phyloP scores from a whole-genome alignment of 306 rosid species.

The Begonia fuchsioides region DNA sequence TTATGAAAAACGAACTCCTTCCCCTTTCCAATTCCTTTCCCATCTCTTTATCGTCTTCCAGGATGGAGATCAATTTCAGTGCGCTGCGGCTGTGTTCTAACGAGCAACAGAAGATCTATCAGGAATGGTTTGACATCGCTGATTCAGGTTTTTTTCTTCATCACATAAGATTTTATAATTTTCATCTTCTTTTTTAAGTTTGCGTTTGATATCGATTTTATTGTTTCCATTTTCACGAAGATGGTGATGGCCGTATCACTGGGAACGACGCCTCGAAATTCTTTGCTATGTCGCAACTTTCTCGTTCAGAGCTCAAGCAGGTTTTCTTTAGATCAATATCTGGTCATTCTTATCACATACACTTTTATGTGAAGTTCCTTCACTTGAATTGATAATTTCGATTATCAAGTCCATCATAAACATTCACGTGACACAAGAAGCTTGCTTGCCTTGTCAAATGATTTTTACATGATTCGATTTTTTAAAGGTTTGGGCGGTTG shows the following conservation, averaged over 20 bases:
- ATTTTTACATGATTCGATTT: not conserved
- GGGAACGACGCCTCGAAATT: conserved; percentile 73
- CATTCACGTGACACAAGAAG: no score
- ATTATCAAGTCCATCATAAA: no score
- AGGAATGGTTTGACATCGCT: conserved; percentile 68
- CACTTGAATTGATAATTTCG: no score
- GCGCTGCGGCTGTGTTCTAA: conserved; percentile 26
- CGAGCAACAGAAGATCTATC: conserved; percentile 46
- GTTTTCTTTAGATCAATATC: conserved; percentile 1
- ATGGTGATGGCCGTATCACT: conserved; percentile 68
- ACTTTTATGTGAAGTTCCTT: no score
- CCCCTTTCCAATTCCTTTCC: not conserved
- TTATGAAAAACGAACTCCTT: not conserved
- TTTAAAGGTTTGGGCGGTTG: conserved; percentile 58
- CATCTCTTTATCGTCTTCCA: not conserved
- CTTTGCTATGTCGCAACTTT: conserved; percentile 66
- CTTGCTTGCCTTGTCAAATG: no score
- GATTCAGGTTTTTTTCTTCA: conserved; percentile 47
- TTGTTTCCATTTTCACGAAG: conserved; percentile 11
- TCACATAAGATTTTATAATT: not conserved
- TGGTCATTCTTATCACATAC: no score
- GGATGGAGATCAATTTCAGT: conserved; percentile 42
- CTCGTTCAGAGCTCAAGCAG: conserved; percentile 77
- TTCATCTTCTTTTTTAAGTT: not conserved
- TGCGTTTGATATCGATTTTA: not conserved